Evolutionary conservation across 352 stramenopile species (phyloP).

Genomic region (Globisporangium nodosum): DNA sequence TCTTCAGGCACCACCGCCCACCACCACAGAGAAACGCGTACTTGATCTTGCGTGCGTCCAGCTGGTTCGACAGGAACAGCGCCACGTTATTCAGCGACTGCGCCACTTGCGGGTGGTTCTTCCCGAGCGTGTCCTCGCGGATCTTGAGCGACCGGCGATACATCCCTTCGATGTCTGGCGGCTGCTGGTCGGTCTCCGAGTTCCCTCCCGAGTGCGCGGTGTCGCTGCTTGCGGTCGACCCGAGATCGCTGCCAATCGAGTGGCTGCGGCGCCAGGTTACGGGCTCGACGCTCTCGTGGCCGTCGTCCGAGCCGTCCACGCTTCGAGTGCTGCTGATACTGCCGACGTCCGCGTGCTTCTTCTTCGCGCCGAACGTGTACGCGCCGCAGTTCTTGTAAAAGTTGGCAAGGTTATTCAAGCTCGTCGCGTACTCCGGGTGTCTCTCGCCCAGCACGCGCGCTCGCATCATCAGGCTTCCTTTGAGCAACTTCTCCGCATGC

Average conservation of each 20-base stretch:
- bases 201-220: slow-evolving; percentile 3
- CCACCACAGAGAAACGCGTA: slow-evolving; percentile 12
- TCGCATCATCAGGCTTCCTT: slow-evolving; percentile 63
- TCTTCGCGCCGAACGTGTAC: slow-evolving; percentile 11
- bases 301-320: slow-evolving; percentile 15
- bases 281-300: slow-evolving; percentile 2
- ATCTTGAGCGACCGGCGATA: slow-evolving; percentile 78
- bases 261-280: neutral
- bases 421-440: slow-evolving; percentile 77
- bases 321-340: slow-evolving; percentile 6
- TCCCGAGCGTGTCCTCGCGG: slow-evolving; percentile 52
- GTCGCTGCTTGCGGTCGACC: slow-evolving; percentile 13
- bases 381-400: slow-evolving; percentile 74
- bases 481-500: slow-evolving; percentile 64
- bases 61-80: slow-evolving; percentile 60
- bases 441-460: slow-evolving; percentile 63
- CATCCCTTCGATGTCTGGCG: slow-evolving; percentile 60
- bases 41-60: slow-evolving; percentile 51
- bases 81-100: slow-evolving; percentile 81
- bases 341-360: slow-evolving; percentile 3
- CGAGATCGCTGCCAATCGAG: slow-evolving; percentile 9
- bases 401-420: slow-evolving; percentile 80
- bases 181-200: slow-evolving; percentile 11
- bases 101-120: slow-evolving; percentile 71
- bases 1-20: neutral